phyloP scores from a whole-genome alignment of 1,139 yeast genomes.

The Sugiyamaella novakii region DNA sequence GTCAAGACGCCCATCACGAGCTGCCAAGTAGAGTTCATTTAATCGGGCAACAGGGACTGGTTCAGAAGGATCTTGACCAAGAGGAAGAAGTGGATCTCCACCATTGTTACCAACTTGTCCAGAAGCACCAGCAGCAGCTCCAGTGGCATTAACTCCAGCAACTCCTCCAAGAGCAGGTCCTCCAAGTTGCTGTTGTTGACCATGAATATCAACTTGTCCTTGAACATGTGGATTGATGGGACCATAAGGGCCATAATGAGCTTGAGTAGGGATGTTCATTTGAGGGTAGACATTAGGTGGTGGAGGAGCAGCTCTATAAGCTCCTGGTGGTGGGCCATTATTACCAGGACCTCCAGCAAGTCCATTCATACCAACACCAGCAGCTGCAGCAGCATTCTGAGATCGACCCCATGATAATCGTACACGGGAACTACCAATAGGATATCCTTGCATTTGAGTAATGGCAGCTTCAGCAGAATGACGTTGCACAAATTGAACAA shows the following conservation, averaged over 20 bases:
- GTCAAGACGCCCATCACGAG: constrained; percentile 52
- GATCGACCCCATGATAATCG: constrained; percentile 88
- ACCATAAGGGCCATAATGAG: constrained; percentile 43
- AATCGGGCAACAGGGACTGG: constrained; percentile 48
- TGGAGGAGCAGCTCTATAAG: constrained; percentile 25
- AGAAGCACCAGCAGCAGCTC: constrained; percentile 20
- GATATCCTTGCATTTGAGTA: constrained; percentile 88
- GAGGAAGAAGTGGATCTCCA: constrained; percentile 21
- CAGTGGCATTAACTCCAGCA: constrained; percentile 14
- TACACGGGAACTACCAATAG: constrained; percentile 82
- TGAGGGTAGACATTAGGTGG: constrained; percentile 44
- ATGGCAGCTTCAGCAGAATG: constrained; percentile 90
- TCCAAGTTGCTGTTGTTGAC: constrained; percentile 18
- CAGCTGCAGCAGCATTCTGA: constrained; percentile 35
- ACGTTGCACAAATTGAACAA: constrained; percentile 76
- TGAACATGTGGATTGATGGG: constrained; percentile 42
- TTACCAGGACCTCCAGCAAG: constrained; percentile 12
- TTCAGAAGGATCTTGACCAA: constrained; percentile 42
- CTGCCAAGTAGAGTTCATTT: constrained; percentile 51
- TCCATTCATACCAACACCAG: constrained; percentile 13
- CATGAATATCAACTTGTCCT: constrained; percentile 36
- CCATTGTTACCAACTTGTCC: constrained; percentile 20
- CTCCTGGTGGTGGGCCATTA: constrained; percentile 17
- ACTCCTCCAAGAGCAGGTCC: constrained; percentile 15
- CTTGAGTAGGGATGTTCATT: constrained; percentile 39